A percentile compares a stretch with the other conserved stretches of the same genome.
Conservation (phyloP, 78 protist genomes). For the Tieghemostelium lacteum region DNA sequence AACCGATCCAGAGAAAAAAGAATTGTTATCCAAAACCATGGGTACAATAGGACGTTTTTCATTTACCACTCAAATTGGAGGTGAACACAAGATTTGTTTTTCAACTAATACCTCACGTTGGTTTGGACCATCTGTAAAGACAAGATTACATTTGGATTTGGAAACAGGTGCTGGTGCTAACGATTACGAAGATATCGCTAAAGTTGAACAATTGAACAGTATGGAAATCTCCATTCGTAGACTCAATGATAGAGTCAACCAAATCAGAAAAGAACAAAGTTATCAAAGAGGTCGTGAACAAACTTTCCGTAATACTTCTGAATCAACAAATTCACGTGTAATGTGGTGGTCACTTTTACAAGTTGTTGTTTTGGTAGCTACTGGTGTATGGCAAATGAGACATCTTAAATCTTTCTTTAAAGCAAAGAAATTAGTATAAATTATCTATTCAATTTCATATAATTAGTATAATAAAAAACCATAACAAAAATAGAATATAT, state of each 20-base stretch:
- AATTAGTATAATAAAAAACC: too few species aligned
- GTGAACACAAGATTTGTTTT: constrained; percentile 70
- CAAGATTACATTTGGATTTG: constrained; percentile 76
- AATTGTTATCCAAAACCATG: constrained; percentile 41
- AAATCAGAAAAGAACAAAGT: constrained; percentile 81
- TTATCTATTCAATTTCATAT: too few species aligned
- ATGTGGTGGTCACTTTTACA: constrained; percentile 82
- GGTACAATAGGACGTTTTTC: constrained; percentile 56
- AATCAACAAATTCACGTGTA: constrained; percentile 70
- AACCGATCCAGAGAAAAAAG: constrained; percentile 60
- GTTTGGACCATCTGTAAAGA: constrained; percentile 79
- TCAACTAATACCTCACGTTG: constrained; percentile 69
- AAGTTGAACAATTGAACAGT: constrained; percentile 65
- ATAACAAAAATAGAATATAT: too few species aligned
- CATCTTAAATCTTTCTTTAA: constrained; percentile 73
- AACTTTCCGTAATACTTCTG: constrained; percentile 76
- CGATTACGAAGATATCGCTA: constrained; percentile 78
- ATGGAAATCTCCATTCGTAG: constrained; percentile 65
- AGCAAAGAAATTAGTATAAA: constrained; percentile 70
- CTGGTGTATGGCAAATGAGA: constrained; percentile 80
- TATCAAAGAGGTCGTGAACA: constrained; percentile 74
- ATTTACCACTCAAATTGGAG: constrained; percentile 70
- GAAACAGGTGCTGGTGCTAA: constrained; percentile 77
- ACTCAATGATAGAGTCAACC: constrained; percentile 72
- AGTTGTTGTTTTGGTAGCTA: constrained; percentile 43